Base-by-base conservation (phyloP, 805 yeast genomes). In the Pichia occidentalis region DNA sequence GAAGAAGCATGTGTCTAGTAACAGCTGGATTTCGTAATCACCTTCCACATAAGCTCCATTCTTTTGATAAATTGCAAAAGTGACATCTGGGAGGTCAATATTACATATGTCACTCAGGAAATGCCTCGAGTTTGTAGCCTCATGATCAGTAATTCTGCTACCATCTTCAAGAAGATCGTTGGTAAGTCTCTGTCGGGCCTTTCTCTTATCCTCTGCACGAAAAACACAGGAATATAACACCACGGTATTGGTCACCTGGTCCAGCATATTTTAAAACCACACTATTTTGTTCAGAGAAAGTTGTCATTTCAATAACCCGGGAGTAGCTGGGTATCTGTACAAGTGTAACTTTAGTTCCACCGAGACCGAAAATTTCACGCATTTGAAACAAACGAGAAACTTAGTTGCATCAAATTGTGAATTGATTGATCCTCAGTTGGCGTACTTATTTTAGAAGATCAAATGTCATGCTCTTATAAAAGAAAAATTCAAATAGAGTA, bases 1-100 rank as follows among this genome's bases (percentile, higher is more conserved):
- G 10, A 34, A 19, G 3, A 29, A 20, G 22, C n/a, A 26, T 5
- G 43, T 39, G 21, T 39, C 43, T 5, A 39, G 29, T 12, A 39
- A 17, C 9, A 39, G 16, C 14, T 24, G 32, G 12, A 30, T 16
- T 13, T 34, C 43, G 19, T 39, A 39, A 19, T 34, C 36, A 7
- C n/a, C 23, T 21, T 20, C 27, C 3, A 24, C 2, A 23, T 6
- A 28, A n/a, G 18, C n/a, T 4, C 13, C 13, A 17, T 14, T 14
- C 9, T 38, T 38, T 14, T 33, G 29, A 13, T 40, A 40, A 7
- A 20, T 27, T 4, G 22, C 12, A 12, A 40, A 40, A 9, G 10
- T 23, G 3, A 35, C 24, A 8, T 40, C 32, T 1, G 18, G 20
- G 8, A 34, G 3, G 6, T 30, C 24, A 8, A 40, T 9, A 26